Conservation (phyloP, 2,329 filamentous ascomycete species). For the Ascochyta pisi region DNA sequence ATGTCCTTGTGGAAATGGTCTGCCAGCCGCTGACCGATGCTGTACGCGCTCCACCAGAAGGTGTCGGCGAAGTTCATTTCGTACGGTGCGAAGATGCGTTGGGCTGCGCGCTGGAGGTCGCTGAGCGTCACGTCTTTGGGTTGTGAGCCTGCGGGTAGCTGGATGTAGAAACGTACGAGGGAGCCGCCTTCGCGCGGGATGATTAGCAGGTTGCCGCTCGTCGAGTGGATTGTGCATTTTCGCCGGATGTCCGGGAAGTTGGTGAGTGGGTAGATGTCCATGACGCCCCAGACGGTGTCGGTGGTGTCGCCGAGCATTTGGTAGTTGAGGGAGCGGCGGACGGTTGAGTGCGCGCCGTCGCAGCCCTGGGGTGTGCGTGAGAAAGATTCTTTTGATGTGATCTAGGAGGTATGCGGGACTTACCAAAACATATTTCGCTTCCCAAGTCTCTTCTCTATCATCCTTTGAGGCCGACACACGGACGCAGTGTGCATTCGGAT, state of each 20-base stretch:
- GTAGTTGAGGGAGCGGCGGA: conserved; percentile 59
- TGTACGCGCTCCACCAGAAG: conserved; percentile 76
- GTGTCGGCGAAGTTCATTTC: conserved; percentile 62
- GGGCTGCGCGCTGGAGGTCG: conserved; percentile 60
- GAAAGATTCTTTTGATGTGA: neutral
- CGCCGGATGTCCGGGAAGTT: conserved; percentile 60
- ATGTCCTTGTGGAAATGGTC: conserved; percentile 70
- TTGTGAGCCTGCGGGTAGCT: conserved; percentile 60
- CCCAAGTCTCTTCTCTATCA: conserved; percentile 37
- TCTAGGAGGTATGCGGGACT: conserved; percentile 8
- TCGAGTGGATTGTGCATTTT: conserved; percentile 57
- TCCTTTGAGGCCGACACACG: conserved; percentile 44
- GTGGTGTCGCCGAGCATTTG: conserved; percentile 67
- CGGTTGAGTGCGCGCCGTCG: conserved; percentile 61
- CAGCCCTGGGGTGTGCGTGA: conserved; percentile 47
- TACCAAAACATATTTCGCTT: conserved; percentile 50
- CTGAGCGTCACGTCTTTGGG: conserved; percentile 61
- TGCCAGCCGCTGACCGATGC: conserved; percentile 74
- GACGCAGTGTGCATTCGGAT: conserved; percentile 40
- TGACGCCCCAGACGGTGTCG: conserved; percentile 65
- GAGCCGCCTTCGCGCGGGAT: conserved; percentile 63
- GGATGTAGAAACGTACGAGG: conserved; percentile 68
- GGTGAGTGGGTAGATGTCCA: conserved; percentile 59
- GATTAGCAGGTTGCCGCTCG: conserved; percentile 56
- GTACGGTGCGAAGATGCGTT: conserved; percentile 61